Evolutionary conservation across 306 rosid species (phyloP), one percentile per base, ranked within the genome.

Genomic region (Styphnolobium japonicum): DNA sequence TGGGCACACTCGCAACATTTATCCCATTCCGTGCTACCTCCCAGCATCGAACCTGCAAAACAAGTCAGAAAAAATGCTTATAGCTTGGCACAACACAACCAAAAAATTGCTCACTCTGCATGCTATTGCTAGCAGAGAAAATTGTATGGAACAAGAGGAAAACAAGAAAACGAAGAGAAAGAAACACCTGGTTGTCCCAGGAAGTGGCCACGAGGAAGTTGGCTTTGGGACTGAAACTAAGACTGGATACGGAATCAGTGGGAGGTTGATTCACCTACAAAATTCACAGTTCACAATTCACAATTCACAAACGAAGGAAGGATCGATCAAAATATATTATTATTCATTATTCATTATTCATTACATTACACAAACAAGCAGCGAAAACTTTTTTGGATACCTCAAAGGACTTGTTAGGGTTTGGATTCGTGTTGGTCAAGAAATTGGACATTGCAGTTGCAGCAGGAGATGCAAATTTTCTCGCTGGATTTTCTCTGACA

Each of bases 121-220:
- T n/a, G n/a, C n/a, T n/a, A n/a, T n/a, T n/a, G n/a, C n/a, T n/a
- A n/a, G n/a, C n/a, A n/a, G n/a, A n/a, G n/a, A n/a, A n/a, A n/a
- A n/a, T n/a, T n/a, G n/a, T n/a, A n/a, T n/a, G n/a, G n/a, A n/a
- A n/a, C n/a, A n/a, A 2, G n/a, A 71, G 51, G 3, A 9, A 18
- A 66, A 3, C 3, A 27, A 52, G 7, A 16, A 27, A 39, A 40
- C 0, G 12, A 62, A n/a, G 36, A 21, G 2, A 23, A 39, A 42
- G 23, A 49, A 31, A 56, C 10, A 94, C 98, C 94, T 95, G 98
- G 72, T 90, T 92, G 46, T 95, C 98, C 98, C 98, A 95, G 0
- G 98, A 92, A 27, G 97, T 95, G 4, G 98, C 98, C 2, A 95
- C 90, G 49, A 95, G 92, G 51, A 86, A 76, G 79, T 92, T 95